Evolutionary conservation across 805 yeast species (phyloP), one percentile per base, ranked within the genome.

Genomic region (Kuraishia hungarica): DNA sequence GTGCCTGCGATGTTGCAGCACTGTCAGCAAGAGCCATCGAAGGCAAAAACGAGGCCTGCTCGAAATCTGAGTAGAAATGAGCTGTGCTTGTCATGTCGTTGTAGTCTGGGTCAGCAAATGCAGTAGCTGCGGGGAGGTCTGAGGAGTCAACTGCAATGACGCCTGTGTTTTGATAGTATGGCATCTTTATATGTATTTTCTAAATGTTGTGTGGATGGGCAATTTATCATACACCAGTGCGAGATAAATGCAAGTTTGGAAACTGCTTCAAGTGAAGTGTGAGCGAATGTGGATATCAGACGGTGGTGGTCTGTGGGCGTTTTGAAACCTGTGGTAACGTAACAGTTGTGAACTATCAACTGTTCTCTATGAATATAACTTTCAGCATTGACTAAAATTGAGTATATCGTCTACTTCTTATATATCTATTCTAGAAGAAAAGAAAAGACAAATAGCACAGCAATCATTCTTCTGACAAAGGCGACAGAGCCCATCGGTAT

Each of bases 121-220:
- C 43, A 15, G 43, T 19, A 17, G 24, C 21, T 17, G 43, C 2
- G 11, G 43, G 19, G 23, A 28, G 2, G 23, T 17, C 51, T 13
- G 43, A 28, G 2, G 51, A 50, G 29, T 50, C 51, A 29, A 50
- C 51, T 11, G 39, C 51, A 24, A 50, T 50, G 21, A 50, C 43
- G 43, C 39, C 24, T 10, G 24, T 46, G 49, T 46, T 46, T 20
- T 46, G 49, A 46, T 13, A 22, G 24, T 22, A 46, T 13, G 49
- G 22, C 24, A 46, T 20, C 22, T 20, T 46, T 3, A 35, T 35
- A 13, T 35, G 17, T 35, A 13, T 35, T 35, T 35, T 8, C 3
- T 8, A 35, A 35, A 35, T 35, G 43, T 13, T 35, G 4, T 35
- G 43, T 35, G 43, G 11, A 35, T 35, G 17, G n/a, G 15, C 43